Evolutionary conservation across 805 yeast species (phyloP), one percentile per base, ranked within the genome.

Genomic region (Brettanomyces nanus): DNA sequence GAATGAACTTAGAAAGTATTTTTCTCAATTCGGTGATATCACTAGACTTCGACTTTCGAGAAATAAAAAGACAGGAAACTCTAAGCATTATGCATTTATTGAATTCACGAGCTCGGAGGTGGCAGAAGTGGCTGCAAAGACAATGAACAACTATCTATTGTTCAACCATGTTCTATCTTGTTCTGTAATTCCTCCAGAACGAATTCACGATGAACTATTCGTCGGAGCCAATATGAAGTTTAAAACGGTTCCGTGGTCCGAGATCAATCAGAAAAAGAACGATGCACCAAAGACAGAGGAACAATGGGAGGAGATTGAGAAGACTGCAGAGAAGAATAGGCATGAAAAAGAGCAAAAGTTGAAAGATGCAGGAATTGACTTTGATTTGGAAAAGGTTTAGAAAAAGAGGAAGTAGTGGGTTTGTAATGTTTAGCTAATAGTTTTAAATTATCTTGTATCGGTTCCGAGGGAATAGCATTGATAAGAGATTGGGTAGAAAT

Each of bases 101-200:
- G 96, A 92, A 62, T 92, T 90, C 54, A 73, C 71, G 30, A 69
- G 76, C 38, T 55, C 59, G 28, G 85, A 79, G 34, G 94, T 83
- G 39, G 97, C 97, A 32, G 72, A 77, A 48, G 69, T 87, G 44
- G 98, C 96, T 3, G 84, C 83, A 44, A 97, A 92, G 47, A 80
- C 97, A 33, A 92, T 92, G 98, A 80, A 92, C 62, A 92, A 92
- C 63, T 92, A 92, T 53, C 70, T 92, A 45, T 57, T 92, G 32
- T 79, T 85, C 64, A 94, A 94, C 5, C 97, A 90, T 60, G 73
- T 89, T 44, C 65, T 92, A 49, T 80, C 84, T 61, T 69, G 69
- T 44, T 61, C 67, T 19, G 54, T 73, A 14, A 52, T 74, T 34
- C 89, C 83, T 27, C 66, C 73, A 42, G 74, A 73, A 41, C 58